Conservation (phyloP, 2,329 filamentous ascomycete species). For the Fusarium caatingaense region DNA sequence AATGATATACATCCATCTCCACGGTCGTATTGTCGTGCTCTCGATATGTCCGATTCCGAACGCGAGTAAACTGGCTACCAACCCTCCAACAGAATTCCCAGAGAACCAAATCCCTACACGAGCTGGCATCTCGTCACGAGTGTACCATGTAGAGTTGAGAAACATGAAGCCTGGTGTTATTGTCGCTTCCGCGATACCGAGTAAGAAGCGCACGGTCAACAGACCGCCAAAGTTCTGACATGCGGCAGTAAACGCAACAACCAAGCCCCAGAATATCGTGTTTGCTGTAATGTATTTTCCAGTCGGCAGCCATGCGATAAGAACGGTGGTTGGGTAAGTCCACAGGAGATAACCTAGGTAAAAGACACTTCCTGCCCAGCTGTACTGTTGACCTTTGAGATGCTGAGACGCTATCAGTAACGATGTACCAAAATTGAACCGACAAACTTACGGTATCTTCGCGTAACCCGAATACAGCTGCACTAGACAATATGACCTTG, state of each 20-base stretch:
- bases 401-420: constrained; percentile 25
- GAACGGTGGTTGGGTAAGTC: constrained; percentile 61
- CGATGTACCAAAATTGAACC: accelerated
- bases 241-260: constrained; percentile 58
- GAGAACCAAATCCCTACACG: constrained; percentile 68
- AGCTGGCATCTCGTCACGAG: constrained; percentile 65
- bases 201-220: constrained; percentile 62
- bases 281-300: constrained; percentile 61
- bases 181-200: constrained; percentile 66
- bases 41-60: constrained; percentile 67
- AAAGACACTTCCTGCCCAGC: constrained; percentile 67
- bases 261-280: constrained; percentile 62
- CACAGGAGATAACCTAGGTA: constrained; percentile 61
- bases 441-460: constrained; percentile 55
- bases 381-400: constrained; percentile 63
- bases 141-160: constrained; percentile 67
- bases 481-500: constrained; percentile 67
- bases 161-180: constrained; percentile 67
- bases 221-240: constrained; percentile 63
- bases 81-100: constrained; percentile 61
- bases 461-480: constrained; percentile 66
- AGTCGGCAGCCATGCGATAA: constrained; percentile 60
- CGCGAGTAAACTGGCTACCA: constrained; percentile 62
- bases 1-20: constrained; percentile 70
- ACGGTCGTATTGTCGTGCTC: constrained; percentile 56